These are phyloP conservation scores for Gigaspora rosea DNA, from an alignment of 192 early-diverging fungal genomes.

Conservation along the genomic window DNA sequence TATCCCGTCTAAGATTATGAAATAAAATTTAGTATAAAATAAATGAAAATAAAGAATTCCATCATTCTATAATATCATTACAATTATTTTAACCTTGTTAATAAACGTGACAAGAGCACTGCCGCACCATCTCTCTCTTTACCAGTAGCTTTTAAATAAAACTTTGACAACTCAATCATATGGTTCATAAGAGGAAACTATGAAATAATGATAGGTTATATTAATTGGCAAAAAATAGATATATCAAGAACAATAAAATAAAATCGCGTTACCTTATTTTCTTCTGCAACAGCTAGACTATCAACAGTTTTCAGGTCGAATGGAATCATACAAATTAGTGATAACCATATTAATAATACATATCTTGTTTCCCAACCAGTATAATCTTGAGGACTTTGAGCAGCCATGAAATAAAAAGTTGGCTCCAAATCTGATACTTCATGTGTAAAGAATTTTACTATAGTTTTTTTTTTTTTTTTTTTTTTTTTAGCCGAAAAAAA, in stretches of 20 bases:
- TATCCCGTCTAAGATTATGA: slow-evolving; percentile 59
- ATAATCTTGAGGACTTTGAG: slow-evolving; percentile 29
- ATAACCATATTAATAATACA: slow-evolving; percentile 87
- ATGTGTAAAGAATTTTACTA: slow-evolving; percentile 90
- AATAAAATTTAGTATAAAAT: neutral
- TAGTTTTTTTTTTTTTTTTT: no score
- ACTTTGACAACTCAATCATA: slow-evolving; percentile 69
- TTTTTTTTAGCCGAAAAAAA: no score
- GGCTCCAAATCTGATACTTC: slow-evolving; percentile 89
- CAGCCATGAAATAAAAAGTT: slow-evolving; percentile 66
- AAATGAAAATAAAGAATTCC: slow-evolving; percentile 1
- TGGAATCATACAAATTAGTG: slow-evolving; percentile 93
- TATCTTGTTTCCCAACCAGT: slow-evolving; percentile 79
- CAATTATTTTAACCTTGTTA: slow-evolving; percentile 62
- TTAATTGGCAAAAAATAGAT: neutral
- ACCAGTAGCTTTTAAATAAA: slow-evolving; percentile 68
- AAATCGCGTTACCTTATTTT: slow-evolving; percentile 25
- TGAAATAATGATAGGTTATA: neutral
- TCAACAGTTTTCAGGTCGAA: slow-evolving; percentile 91
- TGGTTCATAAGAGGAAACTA: slow-evolving; percentile 64
- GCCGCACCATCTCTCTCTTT: slow-evolving; percentile 88
- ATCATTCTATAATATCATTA: neutral
- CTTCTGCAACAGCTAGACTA: slow-evolving; percentile 52
- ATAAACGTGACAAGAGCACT: slow-evolving; percentile 76
- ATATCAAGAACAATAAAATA: neutral